Evolutionary conservation across 305 asterid genomes (phyloP), one percentile per base, ranked within the genome.

Genomic region (Fraxinus xanthoxyloides): DNA sequence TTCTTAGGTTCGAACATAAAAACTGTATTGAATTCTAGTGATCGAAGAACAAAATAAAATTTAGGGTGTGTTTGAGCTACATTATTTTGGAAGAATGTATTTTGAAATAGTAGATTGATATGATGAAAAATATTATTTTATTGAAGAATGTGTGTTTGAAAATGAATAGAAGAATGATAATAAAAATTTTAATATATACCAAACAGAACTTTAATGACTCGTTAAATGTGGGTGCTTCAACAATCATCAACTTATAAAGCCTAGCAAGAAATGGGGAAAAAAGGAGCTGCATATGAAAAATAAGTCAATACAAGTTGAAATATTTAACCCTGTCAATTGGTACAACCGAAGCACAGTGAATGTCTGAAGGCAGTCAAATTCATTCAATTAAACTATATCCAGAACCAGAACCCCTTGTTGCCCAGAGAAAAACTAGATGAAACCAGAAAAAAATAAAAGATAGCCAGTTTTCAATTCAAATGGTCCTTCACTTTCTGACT

Each of bases 401-500:
- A 51, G 61, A 51, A 51, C 23, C 48, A 78, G 31, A 74, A 34
- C 10, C 48, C n/a, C 2, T 51, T 82, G 43, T 69, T 82, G 10
- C 77, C 82, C 65, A 19, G 75, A 85, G 85, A 59, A 82, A 38
- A 59, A 13, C 38, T 46, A 76, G 78, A 38, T 59, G 77, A 48
- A 69, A 9, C 32, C 59, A 75, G 35, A 67, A 23, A n/a, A 43
- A 65, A 67, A 23, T 12, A 43, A 65, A 36, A 7, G 84, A 81
- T 2, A n/a, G 48, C 48, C 23, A 51, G 46, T 54, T 82, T 48
- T 32, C 28, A 30, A 72, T 75, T 76, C 73, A 72, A 79, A 82
- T 79, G 87, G 89, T 79, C 89, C 89, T 79, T 76, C 72, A 80
- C 3, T 74, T 75, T 75, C 78, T 46, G 28, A 43, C 65, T 67